Percentiles rank a stretch among this genome's conserved stretches.
phyloP scores from a whole-genome alignment of 2,329 filamentous ascomycete genomes.

The Myriosclerotinia duriaeana region DNA sequence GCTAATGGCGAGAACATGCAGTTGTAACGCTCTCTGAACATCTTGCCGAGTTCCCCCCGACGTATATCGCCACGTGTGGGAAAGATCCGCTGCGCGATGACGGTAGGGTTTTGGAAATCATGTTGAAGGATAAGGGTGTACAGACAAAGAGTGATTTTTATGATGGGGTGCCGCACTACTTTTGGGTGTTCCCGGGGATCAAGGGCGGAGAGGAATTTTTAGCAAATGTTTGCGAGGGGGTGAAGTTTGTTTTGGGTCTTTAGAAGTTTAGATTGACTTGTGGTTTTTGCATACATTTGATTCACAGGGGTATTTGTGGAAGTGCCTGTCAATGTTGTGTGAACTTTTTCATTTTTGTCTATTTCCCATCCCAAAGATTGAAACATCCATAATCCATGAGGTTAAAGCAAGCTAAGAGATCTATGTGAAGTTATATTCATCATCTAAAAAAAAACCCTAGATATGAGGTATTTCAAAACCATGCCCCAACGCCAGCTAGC shows the following conservation, averaged over 20 bases:
- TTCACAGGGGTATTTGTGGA: background rate
- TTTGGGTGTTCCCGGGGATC: constrained; percentile 20
- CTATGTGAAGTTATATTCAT: background rate
- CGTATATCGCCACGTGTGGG: constrained; percentile 10
- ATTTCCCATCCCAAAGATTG: background rate
- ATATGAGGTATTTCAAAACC: constrained; percentile 5
- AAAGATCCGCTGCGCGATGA: constrained; percentile 17
- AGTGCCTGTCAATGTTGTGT: background rate
- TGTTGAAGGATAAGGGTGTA: constrained; percentile 37
- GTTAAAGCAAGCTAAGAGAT: background rate
- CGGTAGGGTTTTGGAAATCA: constrained; percentile 36
- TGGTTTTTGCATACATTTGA: background rate
- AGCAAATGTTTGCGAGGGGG: constrained; percentile 5
- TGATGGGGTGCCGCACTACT: constrained; percentile 41
- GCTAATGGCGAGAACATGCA: background rate
- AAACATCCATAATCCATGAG: background rate
- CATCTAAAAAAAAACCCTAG: background rate
- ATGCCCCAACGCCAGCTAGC: constrained; percentile 13
- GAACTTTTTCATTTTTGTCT: background rate
- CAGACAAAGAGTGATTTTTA: constrained; percentile 37
- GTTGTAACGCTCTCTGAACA: constrained; percentile 13
- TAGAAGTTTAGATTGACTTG: background rate
- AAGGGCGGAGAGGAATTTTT: constrained; percentile 9
- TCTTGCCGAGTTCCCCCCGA: constrained; percentile 3
- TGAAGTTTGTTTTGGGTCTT: constrained; percentile 11